Evolutionary conservation across 768 basidiomycete genomes (phyloP).

Genomic region (Paxillus involutus): DNA sequence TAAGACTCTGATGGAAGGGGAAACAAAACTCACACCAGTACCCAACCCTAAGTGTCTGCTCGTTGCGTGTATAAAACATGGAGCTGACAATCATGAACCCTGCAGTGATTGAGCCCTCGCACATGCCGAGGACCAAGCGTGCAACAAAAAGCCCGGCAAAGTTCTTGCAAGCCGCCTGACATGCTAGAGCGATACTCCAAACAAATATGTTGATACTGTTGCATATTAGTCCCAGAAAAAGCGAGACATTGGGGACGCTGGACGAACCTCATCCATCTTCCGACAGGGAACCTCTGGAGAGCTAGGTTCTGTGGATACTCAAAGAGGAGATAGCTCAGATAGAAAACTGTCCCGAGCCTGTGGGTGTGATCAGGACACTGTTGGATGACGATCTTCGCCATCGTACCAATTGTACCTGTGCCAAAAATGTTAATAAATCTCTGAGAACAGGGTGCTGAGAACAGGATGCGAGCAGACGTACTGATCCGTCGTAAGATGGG

Average conservation of each 20-base stretch:
- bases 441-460: not conserved
- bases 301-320: slow-evolving; percentile 76
- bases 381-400: too few species aligned
- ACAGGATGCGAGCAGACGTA: slow-evolving; percentile 28
- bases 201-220: slow-evolving; percentile 53
- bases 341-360: slow-evolving; percentile 78
- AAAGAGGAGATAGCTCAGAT: slow-evolving; percentile 67
- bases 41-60: slow-evolving; percentile 68
- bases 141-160: slow-evolving; percentile 65
- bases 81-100: slow-evolving; percentile 76
- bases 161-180: slow-evolving; percentile 70
- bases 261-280: slow-evolving; percentile 74
- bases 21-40: slow-evolving; percentile 64
- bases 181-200: slow-evolving; percentile 61
- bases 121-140: slow-evolving; percentile 67
- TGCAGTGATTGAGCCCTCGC: slow-evolving; percentile 71
- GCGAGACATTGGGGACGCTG: not conserved
- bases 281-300: slow-evolving; percentile 71
- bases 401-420: slow-evolving; percentile 64
- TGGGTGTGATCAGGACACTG: not conserved
- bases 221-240: slow-evolving; percentile 29
- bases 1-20: not conserved
- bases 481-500: slow-evolving; percentile 67
- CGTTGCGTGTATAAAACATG: slow-evolving; percentile 76
- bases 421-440: not conserved